These are phyloP conservation scores for Coleophoma crateriformis DNA, from an alignment of 2,329 filamentous ascomycete genomes.

Conservation along the genomic window DNA sequence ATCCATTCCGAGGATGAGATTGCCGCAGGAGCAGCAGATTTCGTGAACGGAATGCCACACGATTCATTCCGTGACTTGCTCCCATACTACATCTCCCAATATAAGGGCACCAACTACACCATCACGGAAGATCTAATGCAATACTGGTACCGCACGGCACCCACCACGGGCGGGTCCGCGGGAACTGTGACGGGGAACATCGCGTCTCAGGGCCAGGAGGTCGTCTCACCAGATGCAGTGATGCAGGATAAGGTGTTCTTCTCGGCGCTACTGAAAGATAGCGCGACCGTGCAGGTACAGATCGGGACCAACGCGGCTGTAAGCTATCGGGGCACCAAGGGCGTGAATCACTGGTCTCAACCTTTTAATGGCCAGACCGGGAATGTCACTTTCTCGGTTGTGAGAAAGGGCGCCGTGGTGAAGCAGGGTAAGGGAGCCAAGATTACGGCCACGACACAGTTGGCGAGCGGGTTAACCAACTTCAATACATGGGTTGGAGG, in stretches of 20 bases:
- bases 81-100: constrained; percentile 43
- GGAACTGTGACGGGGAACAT: constrained; percentile 27
- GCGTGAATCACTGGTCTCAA: constrained; percentile 5
- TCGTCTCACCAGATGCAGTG: constrained; percentile 21
- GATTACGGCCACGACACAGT: constrained; percentile 16
- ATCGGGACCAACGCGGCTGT: constrained; percentile 20
- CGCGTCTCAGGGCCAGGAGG: constrained; percentile 15
- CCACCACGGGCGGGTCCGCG: constrained; percentile 24
- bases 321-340: constrained; percentile 8
- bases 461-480: constrained; percentile 16
- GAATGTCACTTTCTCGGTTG: constrained; percentile 14
- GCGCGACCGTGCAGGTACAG: constrained; percentile 23
- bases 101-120: constrained; percentile 34
- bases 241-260: constrained; percentile 25
- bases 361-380: constrained; percentile 20
- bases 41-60: constrained; percentile 42
- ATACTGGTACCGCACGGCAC: constrained; percentile 37
- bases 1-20: constrained; percentile 30
- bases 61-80: constrained; percentile 42
- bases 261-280: constrained; percentile 20
- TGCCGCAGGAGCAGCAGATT: constrained; percentile 36
- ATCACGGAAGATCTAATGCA: constrained; percentile 28
- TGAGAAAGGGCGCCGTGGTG: constrained; percentile 8
- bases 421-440: constrained; percentile 16
- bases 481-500: constrained; percentile 22